Evolutionary conservation across 345 rosid species (phyloP).

Genomic region (Brassica carinata): DNA sequence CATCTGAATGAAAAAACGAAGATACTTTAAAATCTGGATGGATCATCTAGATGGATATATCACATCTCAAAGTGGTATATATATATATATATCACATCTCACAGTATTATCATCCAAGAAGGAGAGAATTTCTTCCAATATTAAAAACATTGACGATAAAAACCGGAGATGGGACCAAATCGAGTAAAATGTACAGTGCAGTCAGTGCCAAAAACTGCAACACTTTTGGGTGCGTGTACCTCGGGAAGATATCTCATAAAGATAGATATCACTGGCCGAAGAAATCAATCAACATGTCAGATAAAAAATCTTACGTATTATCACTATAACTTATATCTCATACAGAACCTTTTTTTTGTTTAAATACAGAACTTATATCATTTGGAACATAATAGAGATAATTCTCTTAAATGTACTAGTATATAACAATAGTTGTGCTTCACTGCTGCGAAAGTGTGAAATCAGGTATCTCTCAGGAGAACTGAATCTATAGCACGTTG

Average conservation of each 20-base stretch:
- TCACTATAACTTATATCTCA: background rate
- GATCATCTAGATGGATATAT: too few species aligned
- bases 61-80: too few species aligned
- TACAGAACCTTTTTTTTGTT: too few species aligned
- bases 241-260: constrained; percentile 21
- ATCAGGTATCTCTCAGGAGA: background rate
- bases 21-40: too few species aligned
- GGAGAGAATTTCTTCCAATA: background rate
- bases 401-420: background rate
- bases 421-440: background rate
- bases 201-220: constrained; percentile 25
- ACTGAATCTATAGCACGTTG: background rate
- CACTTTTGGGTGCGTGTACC: constrained; percentile 3
- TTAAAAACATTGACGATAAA: background rate
- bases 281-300: background rate
- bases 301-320: background rate
- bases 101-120: background rate
- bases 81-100: background rate
- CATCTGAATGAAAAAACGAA: too few species aligned
- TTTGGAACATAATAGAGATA: background rate
- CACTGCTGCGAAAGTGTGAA: background rate
- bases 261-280: constrained; percentile 6
- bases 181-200: constrained; percentile 23
- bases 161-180: constrained; percentile 26
- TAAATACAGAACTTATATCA: too few species aligned